These are phyloP conservation scores for Cerioporus squamosus DNA, from an alignment of 1,284 basidiomycete genomes.

Conservation along the genomic window DNA sequence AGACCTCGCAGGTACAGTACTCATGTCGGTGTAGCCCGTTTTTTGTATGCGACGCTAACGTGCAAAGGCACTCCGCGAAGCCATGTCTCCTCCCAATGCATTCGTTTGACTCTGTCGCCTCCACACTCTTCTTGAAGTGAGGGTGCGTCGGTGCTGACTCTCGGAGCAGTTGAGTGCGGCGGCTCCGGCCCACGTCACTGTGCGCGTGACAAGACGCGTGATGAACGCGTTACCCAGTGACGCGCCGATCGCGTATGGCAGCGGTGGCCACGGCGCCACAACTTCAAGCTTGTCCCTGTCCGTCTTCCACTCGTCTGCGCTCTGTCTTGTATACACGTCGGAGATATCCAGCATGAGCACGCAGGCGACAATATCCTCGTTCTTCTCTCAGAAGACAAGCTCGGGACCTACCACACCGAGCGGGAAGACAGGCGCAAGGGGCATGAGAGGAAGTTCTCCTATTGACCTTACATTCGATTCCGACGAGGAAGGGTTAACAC, in stretches of 20 bases:
- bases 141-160: too few species aligned
- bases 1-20: too few species aligned
- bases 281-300: background rate
- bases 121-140: too few species aligned
- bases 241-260: slow-evolving; percentile 6
- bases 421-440: background rate
- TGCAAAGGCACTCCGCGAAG: too few species aligned
- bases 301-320: background rate
- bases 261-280: slow-evolving; percentile 8
- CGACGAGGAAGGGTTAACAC: slow-evolving; percentile 35
- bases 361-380: slow-evolving; percentile 55
- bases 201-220: slow-evolving; percentile 14
- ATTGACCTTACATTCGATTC: slow-evolving; percentile 60
- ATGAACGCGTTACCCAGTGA: slow-evolving; percentile 13
- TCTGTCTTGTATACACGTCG: background rate
- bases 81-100: too few species aligned
- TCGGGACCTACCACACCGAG: slow-evolving; percentile 30
- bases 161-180: too few species aligned
- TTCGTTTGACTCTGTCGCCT: too few species aligned
- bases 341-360: background rate
- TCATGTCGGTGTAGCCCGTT: too few species aligned
- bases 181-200: too few species aligned
- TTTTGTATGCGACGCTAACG: too few species aligned
- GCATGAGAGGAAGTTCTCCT: slow-evolving; percentile 37
- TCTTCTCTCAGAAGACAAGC: slow-evolving; percentile 49